Conservation (phyloP, 31 red algal species). For the Porphyra umbilicalis region DNA sequence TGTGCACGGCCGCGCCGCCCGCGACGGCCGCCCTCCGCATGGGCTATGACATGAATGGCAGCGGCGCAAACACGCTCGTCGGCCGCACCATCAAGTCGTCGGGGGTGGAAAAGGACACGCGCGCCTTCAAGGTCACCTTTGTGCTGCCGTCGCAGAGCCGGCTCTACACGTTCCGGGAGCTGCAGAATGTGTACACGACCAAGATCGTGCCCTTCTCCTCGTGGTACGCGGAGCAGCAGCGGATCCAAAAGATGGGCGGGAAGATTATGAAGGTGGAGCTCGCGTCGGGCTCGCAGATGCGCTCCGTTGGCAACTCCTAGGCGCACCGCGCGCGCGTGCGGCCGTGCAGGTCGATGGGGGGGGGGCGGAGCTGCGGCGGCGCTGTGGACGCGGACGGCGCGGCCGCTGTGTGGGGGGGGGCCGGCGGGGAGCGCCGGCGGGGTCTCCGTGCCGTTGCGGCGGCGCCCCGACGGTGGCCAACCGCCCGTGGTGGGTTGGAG, state of each 20-base stretch:
- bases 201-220: slow-evolving; percentile 97
- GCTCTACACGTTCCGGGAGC: slow-evolving; percentile 83
- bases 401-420: too few relatives aligned
- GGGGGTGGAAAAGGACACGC: slow-evolving; percentile 79
- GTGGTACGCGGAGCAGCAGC: slow-evolving; percentile 99
- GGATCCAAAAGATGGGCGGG: slow-evolving; percentile 99
- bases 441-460: too few relatives aligned
- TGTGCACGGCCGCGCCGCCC: background rate
- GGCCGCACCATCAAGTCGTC: slow-evolving; percentile 80
- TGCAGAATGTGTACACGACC: slow-evolving; percentile 96
- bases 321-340: slow-evolving; percentile 64
- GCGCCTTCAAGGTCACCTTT: slow-evolving; percentile 94
- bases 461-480: too few relatives aligned
- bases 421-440: too few relatives aligned
- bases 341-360: background rate
- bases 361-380: background rate
- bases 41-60: slow-evolving; percentile 97
- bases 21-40: background rate
- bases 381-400: too few relatives aligned
- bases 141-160: slow-evolving; percentile 76
- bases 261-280: slow-evolving; percentile 86
- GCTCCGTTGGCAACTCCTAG: slow-evolving; percentile 33
- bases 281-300: slow-evolving; percentile 70
- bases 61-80: slow-evolving; percentile 39
- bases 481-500: too few relatives aligned